Base-by-base conservation (phyloP, 331 rosid species). In the Phaseolus coccineus region DNA sequence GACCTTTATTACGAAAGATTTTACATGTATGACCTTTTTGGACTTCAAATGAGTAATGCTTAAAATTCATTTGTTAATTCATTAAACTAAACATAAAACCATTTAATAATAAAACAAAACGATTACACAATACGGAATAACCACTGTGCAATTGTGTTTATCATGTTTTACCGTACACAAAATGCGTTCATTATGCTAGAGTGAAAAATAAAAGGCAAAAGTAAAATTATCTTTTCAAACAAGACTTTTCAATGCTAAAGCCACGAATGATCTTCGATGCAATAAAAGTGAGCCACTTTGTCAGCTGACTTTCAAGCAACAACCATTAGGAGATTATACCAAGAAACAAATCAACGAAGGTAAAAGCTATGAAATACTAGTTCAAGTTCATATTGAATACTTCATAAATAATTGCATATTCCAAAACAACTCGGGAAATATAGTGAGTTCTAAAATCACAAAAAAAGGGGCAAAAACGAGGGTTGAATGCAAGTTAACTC, bases 381-480 rank as follows among this genome's bases (percentile, higher is more conserved):
- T 68, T 81, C 25, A 4, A 33, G 77, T 55, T 47, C 12, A 81
- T 67, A 68, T 31, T 15, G 47, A 56, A 81, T 28, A 75, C 77
- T 62, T 47, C n/a, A 63, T 46, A 72, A 59, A 42, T 7, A 65
- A 76, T 12, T 10, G 44, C 71, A 67, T 35, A 35, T 48, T 66
- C 42, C 27, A 48, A 80, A 77, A 53, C 63, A 74, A 53, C 47
- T n/a, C 55, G 1, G 5, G 56, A 71, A 83, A 74, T 74, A 78
- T 75, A 66, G 39, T n/a, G 14, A 67, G 83, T 77, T 75, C 66
- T 28, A 12, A 56, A 28, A 85, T 76, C 46, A 77, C 56, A 61
- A 55, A 28, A 28, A 8, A 22, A 6, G 67, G 16, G 55, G 1
- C 40, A 76, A 67, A 87, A 78, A 47, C 53, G 65, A 22, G 30